A percentile compares a stretch with the other conserved stretches of the same genome.
These are phyloP conservation scores for Otatea glauca DNA, from an alignment of 176 grass and related monocot species.

Conservation along the genomic window DNA sequence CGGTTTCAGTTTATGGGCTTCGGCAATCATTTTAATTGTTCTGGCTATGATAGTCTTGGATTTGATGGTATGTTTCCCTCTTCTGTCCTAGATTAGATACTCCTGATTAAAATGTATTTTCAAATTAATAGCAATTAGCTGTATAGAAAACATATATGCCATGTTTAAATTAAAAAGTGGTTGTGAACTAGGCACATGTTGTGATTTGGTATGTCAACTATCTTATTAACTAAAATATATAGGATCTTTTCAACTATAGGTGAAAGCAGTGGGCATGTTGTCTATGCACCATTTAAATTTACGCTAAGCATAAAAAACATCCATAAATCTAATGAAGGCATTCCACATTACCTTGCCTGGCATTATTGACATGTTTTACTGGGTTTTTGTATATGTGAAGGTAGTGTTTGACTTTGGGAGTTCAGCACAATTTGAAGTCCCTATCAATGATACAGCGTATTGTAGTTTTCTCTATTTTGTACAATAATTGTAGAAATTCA, in stretches of 20 bases:
- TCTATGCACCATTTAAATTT: constrained; percentile 6
- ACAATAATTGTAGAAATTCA: constrained; percentile 4
- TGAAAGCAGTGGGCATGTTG: constrained; percentile 22
- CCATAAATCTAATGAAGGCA: constrained; percentile 14
- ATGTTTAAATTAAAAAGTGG: constrained; percentile 17
- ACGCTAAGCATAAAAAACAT: constrained; percentile 17
- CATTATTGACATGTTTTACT: constrained; percentile 21
- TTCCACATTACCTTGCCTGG: constrained; percentile 3
- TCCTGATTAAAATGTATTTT: constrained; percentile 30
- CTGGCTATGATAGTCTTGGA: constrained; percentile 88
- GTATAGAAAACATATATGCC: not conserved
- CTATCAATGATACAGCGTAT: constrained; percentile 28
- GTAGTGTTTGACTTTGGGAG: not conserved
- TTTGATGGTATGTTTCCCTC: constrained; percentile 76
- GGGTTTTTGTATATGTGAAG: constrained; percentile 25
- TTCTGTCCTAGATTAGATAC: constrained; percentile 2
- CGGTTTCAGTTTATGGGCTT: constrained; percentile 87
- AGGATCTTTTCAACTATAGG: constrained; percentile 13
- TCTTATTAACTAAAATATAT: constrained; percentile 17
- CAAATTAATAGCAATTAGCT: constrained; percentile 13
- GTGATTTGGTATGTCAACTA: constrained; percentile 16
- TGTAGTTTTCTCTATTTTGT: constrained; percentile 34
- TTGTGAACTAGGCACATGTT: constrained; percentile 16
- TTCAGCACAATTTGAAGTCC: constrained; percentile 22
- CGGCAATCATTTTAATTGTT: constrained; percentile 75